Base-by-base conservation (phyloP, 2,329 filamentous ascomycete species). In the Ceratocystis albifundus region DNA sequence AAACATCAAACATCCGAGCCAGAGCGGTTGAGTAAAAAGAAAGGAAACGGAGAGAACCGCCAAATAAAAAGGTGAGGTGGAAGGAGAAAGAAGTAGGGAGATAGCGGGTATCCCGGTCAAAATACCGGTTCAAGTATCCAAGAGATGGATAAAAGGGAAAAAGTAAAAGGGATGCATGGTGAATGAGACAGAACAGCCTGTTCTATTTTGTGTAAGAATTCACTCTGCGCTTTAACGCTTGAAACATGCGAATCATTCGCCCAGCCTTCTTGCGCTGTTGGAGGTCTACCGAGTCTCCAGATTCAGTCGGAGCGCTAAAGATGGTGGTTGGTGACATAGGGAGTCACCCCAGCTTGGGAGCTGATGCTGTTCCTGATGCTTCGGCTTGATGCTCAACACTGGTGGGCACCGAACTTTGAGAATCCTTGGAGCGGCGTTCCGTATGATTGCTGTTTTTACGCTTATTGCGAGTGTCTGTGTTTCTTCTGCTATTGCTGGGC, bases 141-240 rank as follows among this genome's bases (percentile, higher is more conserved):
- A 41, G 36, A 41, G 3, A 36, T 30, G 20, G 17, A 53, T 10
- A 32, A 30, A 44, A 32, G 41, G 28, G 15, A 63, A 28, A 25
- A 30, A 64, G n/a, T n/a, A 10, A 25, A 17, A 64, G 30, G 8
- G 8, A 50, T 28, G n/a, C n/a, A n/a, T n/a, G 53, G 28, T 20
- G 32, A 30, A 64, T 12, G 59, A 20, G 15, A 41, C 12, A 22
- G 45, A 15, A 44, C 44, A 28, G 12, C 57, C 44, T 25, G 10
- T 15, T 44, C 28, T 45, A 15, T 4, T 57, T 63, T 30, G 48
- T 55, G 7, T 30, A 44, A 30, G 61, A 61, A 15, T 57, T 65
- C 4, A 65, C 46, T 7, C 63, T 20, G 20, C 63, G 45, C 59
- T 67, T 67, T n/a, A 67, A 59, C 30, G 46, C 64, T 28, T 45